phyloP scores from a whole-genome alignment of 1,284 basidiomycete genomes.

The Ustilago shanxiensis region DNA sequence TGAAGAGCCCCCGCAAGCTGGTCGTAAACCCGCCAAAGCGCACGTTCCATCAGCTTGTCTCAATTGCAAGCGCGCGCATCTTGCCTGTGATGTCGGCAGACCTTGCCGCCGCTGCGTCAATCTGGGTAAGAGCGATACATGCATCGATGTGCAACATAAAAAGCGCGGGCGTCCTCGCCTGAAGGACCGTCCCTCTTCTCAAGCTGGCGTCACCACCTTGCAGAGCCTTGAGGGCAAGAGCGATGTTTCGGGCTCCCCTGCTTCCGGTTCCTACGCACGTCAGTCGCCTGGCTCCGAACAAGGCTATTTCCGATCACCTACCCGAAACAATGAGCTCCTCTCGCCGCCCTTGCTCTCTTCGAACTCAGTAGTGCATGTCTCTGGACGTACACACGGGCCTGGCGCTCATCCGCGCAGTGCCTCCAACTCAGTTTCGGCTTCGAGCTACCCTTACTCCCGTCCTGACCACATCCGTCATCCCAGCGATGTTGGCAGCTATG shows the following conservation, averaged over 20 bases:
- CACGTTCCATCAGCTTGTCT: slow-evolving; percentile 60
- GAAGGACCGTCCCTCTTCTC: slow-evolving; percentile 51
- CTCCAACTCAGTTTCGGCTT: slow-evolving; percentile 51
- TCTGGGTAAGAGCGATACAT: slow-evolving; percentile 61
- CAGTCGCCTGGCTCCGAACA: slow-evolving; percentile 44
- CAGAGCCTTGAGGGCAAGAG: slow-evolving; percentile 36
- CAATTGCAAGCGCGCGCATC: slow-evolving; percentile 62
- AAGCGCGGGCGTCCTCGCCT: slow-evolving; percentile 60
- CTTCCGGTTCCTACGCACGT: slow-evolving; percentile 34
- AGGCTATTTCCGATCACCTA: slow-evolving; percentile 43
- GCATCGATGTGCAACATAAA: slow-evolving; percentile 65
- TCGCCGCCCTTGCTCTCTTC: slow-evolving; percentile 39
- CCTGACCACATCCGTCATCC: slow-evolving; percentile 42
- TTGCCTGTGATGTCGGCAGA: slow-evolving; percentile 59
- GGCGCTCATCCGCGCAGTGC: slow-evolving; percentile 38
- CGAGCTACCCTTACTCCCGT: slow-evolving; percentile 52
- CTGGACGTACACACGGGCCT: slow-evolving; percentile 34
- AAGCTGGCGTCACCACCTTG: slow-evolving; percentile 25
- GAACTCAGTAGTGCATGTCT: slow-evolving; percentile 29
- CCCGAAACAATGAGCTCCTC: slow-evolving; percentile 24
- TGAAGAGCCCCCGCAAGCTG: slow-evolving; percentile 21
- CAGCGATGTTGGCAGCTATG: slow-evolving; percentile 11
- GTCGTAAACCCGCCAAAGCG: slow-evolving; percentile 54
- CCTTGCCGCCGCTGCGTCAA: slow-evolving; percentile 61
- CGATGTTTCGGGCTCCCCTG: slow-evolving; percentile 37